A percentile compares a stretch with the other conserved stretches of the same genome.
Conservation (phyloP, 257 asterid genomes). For the Buddleja alternifolia region DNA sequence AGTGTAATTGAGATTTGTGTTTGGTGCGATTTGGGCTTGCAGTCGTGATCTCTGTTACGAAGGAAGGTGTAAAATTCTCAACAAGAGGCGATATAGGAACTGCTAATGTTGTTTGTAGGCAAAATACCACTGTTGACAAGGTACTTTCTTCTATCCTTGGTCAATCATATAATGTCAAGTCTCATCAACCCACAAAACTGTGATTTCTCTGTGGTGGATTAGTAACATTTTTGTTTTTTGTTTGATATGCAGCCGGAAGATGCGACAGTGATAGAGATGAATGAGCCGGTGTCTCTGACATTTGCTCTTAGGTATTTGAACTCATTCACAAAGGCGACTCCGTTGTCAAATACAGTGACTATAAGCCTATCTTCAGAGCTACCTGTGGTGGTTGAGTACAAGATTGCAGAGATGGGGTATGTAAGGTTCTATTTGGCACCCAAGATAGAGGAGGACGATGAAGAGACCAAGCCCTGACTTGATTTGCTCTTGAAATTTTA, state of each 20-base stretch:
- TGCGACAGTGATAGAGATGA: constrained; percentile 79
- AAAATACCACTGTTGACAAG: constrained; percentile 91
- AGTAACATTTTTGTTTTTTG: background rate
- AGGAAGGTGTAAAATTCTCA: constrained; percentile 96
- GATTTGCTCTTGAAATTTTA: background rate
- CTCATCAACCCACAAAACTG: too few species aligned
- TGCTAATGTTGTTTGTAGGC: constrained; percentile 83
- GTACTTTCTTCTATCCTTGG: constrained; percentile 30
- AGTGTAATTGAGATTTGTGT: background rate
- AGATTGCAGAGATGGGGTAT: constrained; percentile 96
- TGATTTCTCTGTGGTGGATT: background rate
- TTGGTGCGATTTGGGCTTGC: constrained; percentile 17
- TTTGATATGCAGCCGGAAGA: constrained; percentile 69
- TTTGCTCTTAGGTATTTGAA: constrained; percentile 82
- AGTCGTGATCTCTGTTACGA: constrained; percentile 94
- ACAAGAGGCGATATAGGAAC: constrained; percentile 93
- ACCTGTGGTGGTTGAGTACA: constrained; percentile 91
- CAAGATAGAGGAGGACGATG: constrained; percentile 89
- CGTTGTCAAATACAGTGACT: constrained; percentile 73
- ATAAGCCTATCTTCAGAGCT: constrained; percentile 80
- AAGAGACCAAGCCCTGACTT: constrained; percentile 61
- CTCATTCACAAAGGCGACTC: constrained; percentile 79
- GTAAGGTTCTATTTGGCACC: constrained; percentile 84
- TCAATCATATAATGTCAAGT: background rate
- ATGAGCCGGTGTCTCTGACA: constrained; percentile 79